These are phyloP conservation scores for Theobroma grandiflorum DNA, from an alignment of 441 rosid species.

Conservation along the genomic window DNA sequence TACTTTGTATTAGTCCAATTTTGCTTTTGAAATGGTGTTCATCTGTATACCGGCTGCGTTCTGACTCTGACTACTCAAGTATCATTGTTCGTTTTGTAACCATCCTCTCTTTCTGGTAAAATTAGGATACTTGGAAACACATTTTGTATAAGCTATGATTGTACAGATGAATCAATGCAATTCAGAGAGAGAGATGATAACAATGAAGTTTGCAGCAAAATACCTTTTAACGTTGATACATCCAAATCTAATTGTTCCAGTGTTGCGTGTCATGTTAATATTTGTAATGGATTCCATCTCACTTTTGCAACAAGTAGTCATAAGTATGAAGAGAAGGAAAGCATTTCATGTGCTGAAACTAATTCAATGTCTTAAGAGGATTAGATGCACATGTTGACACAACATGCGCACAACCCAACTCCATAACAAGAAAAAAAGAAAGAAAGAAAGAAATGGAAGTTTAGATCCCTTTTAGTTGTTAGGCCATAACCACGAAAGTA, in stretches of 20 bases:
- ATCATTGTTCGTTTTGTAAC: background rate
- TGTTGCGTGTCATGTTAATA: background rate
- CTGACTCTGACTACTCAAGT: background rate
- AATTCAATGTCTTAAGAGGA: background rate
- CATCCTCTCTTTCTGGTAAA: background rate
- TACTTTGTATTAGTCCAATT: slow-evolving; percentile 2
- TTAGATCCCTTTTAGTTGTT: too few relatives aligned
- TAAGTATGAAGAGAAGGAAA: background rate
- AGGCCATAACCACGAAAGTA: too few relatives aligned
- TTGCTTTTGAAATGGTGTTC: slow-evolving; percentile 20
- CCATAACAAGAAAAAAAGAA: too few relatives aligned
- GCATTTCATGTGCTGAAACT: background rate
- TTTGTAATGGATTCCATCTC: background rate
- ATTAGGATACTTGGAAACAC: background rate
- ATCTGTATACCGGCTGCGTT: slow-evolving; percentile 5
- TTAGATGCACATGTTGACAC: background rate
- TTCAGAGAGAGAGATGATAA: background rate
- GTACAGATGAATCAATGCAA: slow-evolving; percentile 22
- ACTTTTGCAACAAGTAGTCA: background rate
- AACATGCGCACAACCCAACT: background rate
- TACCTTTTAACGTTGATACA: background rate
- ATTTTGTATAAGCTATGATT: slow-evolving; percentile 14
- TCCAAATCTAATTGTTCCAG: background rate
- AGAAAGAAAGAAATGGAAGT: too few relatives aligned
- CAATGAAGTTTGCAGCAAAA: background rate